Base-by-base conservation (phyloP, 495 filamentous ascomycete species). In the Trichoderma erinaceum region DNA sequence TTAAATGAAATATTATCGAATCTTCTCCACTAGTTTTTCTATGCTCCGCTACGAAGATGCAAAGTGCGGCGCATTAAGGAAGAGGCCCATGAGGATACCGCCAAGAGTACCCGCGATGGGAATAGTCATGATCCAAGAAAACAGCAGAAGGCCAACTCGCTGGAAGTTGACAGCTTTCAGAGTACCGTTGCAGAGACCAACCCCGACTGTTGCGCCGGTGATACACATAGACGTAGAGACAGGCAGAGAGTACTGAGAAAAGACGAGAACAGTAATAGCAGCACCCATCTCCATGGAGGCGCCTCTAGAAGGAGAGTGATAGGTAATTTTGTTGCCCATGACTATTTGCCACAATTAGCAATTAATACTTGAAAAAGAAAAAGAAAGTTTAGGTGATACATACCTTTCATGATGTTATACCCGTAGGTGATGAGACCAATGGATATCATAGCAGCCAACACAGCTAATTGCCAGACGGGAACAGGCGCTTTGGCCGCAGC, bases 291-390 rank as follows among this genome's bases (percentile, higher is more conserved):
- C 64, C 86, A 89, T 89, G 32, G 84, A 86, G 72, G 77, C 87
- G 44, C 87, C 82, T 64, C 86, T 78, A 70, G 80, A 85, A 5
- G 87, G 87, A 2, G 85, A 87, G 78, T 88, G 85, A 21, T 65
- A 85, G 63, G 87, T 89, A 70, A 89, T 87, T 69, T 86, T 85
- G 81, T 89, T 89, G 70, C 87, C 87, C 84, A 89, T 85, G 72
- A 84, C 80, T 73, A 69, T 65, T 56, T 38, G 0, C 7, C 21
- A 29, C 25, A 38, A 15, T 16, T 41, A 16, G 63, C 11, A 66
- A n/a, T 21, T 41, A 35, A 50, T 46, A 41, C 29, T 44, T n/a
- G n/a, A 32, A 25, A 66, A 46, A 10, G 32, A 18, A n/a, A 25
- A 64, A 41, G 16, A 64, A 75, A 71, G 16, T 5, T 63, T 6